Base-by-base conservation (phyloP, 768 basidiomycete species). In the Phallus indusiatus region DNA sequence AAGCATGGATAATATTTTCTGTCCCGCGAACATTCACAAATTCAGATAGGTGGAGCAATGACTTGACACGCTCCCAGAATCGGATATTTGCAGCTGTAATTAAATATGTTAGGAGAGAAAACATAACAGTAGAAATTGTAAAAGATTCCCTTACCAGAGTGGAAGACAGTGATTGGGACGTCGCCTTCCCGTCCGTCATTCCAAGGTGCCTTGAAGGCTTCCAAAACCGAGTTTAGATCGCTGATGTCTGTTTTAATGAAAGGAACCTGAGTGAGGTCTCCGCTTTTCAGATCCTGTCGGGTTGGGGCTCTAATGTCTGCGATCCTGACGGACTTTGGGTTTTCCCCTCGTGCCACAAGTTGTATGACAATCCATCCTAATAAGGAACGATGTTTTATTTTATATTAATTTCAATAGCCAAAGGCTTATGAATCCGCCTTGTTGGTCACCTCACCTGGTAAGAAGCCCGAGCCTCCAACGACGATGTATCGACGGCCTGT, bases 401-500 rank as follows among this genome's bases (percentile, higher is more conserved):
- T 57, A 5, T 5, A 6, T 20, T 33, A 10, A 14, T 36, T 5
- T n/a, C n/a, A n/a, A n/a, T n/a, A 36, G 20, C 18, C n/a, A n/a
- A 36, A 9, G 20, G 28, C 34, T 33, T 8, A 14, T 2, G 10
- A 11, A 28, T 2, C 14, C 5, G 10, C 1, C 14, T 17, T 22
- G 10, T 11, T 54, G 37, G 21, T 8, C 20, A 10, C 24, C n/a
- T 34, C 17, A 52, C 57, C 57, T 35, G 57, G 18, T 20, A 59
- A 51, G 50, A 46, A 48, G 78, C 80, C 62, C 67, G 86, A 86
- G 64, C 88, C 88, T 57, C 88, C 88, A 37, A 86, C 78, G 4
- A 90, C 76, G 60, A 90, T 87, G 67, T 90, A 90, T 53, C 82
- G 75, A 57, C 88, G 76, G 18, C 86, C 86, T 0, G 88, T 90